These are phyloP conservation scores for Ogataea minuta DNA, from an alignment of 805 yeast species.

Conservation along the genomic window DNA sequence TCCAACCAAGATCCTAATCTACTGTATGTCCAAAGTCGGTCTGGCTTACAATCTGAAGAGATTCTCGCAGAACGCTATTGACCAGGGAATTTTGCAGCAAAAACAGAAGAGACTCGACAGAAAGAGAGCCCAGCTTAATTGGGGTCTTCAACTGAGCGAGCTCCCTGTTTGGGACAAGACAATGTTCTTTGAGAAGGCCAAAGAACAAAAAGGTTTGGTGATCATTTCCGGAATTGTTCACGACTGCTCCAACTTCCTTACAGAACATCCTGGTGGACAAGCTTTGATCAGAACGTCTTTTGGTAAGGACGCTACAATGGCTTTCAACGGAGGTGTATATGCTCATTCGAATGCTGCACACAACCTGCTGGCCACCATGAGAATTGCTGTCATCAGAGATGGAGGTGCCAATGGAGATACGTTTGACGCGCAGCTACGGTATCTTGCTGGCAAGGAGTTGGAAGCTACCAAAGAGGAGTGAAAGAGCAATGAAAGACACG, in stretches of 20 bases:
- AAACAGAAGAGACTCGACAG: slow-evolving; percentile 76
- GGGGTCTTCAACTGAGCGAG: slow-evolving; percentile 69
- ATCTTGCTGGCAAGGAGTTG: slow-evolving; percentile 25
- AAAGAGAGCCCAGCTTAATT: slow-evolving; percentile 58
- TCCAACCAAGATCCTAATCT: slow-evolving; percentile 71
- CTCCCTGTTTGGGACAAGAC: slow-evolving; percentile 74
- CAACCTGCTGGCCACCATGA: slow-evolving; percentile 75
- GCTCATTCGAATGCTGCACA: slow-evolving; percentile 86
- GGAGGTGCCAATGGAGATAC: slow-evolving; percentile 58
- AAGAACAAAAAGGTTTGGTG: slow-evolving; percentile 55
- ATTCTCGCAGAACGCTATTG: slow-evolving; percentile 76
- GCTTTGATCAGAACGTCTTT: slow-evolving; percentile 65
- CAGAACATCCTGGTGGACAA: slow-evolving; percentile 85
- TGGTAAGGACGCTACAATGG: slow-evolving; percentile 81
- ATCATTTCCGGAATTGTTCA: slow-evolving; percentile 79
- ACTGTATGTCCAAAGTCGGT: slow-evolving; percentile 58
- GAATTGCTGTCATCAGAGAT: slow-evolving; percentile 76
- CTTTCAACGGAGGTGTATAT: slow-evolving; percentile 84
- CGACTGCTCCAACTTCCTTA: slow-evolving; percentile 64
- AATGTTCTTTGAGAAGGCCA: slow-evolving; percentile 52
- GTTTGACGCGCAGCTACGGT: slow-evolving; percentile 43
- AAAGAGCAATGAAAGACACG: slow-evolving; percentile 3
- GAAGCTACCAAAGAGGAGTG: slow-evolving; percentile 9
- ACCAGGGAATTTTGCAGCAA: slow-evolving; percentile 79
- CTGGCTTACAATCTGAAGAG: slow-evolving; percentile 71